Evolutionary conservation across 1,284 basidiomycete species (phyloP), one percentile per base, ranked within the genome.

Genomic region (Jaminaea rosea): DNA sequence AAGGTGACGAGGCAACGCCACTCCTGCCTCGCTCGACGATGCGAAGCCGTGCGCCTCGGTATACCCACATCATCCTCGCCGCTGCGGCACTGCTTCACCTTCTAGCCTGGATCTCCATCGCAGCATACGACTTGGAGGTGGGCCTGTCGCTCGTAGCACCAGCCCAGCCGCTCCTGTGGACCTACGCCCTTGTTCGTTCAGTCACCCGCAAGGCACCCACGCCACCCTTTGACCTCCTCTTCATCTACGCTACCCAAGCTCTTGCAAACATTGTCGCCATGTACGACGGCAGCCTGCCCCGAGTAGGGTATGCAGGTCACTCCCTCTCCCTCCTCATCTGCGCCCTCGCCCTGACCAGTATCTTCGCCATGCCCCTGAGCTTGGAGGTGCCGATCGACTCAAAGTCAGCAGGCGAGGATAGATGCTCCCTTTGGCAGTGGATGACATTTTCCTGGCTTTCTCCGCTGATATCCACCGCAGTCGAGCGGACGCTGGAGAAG

Each of bases 371-470:
- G 39, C 39, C 39, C 39, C 3, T 42, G 6, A 11, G 19, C 4
- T 23, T 42, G 11, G 39, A 23, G n/a, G 54, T 49, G 27, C 74
- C 49, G 71, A n/a, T n/a, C n/a, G n/a, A n/a, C n/a, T n/a, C n/a
- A n/a, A n/a, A n/a, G n/a, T 78, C n/a, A 65, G 83, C 36, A 79
- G 80, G 83, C 3, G 87, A 90, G 72, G 87, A 89, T 67, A 77
- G 79, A 51, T 84, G 82, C 37, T 83, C 79, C n/a, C 76, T 89
- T 13, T 85, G 82, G 80, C 78, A 81, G n/a, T 88, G 87, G 84
- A 77, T 81, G 47, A 82, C 81, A 1, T 88, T 88, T 71, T 79
- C 80, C 1, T 90, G 87, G 76, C 79, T 89, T 42, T 80, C 83
- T 11, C 55, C 56, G 5, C 44, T 65, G 23, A 50, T 65, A 31